These are phyloP conservation scores for Monosporascus ibericus DNA, from an alignment of 2,329 filamentous ascomycete species.

Conservation along the genomic window DNA sequence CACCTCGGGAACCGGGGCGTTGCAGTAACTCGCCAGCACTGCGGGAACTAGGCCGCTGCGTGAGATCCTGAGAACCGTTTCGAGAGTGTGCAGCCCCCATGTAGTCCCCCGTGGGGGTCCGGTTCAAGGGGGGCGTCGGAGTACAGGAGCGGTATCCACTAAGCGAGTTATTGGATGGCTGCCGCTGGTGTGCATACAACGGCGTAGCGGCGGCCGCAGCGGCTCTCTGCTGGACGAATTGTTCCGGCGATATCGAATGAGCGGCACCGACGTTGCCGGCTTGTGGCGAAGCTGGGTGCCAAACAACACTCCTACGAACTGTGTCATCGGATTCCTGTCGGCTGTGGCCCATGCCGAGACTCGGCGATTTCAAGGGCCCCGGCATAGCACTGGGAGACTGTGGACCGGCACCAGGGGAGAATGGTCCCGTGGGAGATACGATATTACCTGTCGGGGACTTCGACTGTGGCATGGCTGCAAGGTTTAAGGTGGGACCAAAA, in stretches of 20 bases:
- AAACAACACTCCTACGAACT: constrained; percentile 61
- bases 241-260: constrained; percentile 59
- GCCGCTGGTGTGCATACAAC: constrained; percentile 54
- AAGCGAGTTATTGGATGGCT: constrained; percentile 46
- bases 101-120: constrained; percentile 35
- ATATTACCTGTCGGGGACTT: constrained; percentile 11
- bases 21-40: constrained; percentile 42
- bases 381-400: constrained; percentile 3
- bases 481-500: constrained; percentile 79
- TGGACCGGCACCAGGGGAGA: constrained; percentile 18
- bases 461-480: constrained; percentile 29
- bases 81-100: constrained; percentile 35
- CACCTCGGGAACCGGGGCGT: constrained; percentile 48
- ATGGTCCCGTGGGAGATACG: constrained; percentile 20
- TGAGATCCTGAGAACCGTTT: constrained; percentile 36
- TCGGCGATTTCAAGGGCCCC: constrained; percentile 12
- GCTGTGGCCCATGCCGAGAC: constrained; percentile 28
- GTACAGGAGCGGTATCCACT: constrained; percentile 32
- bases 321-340: constrained; percentile 48
- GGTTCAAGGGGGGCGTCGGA: constrained; percentile 37
- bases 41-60: constrained; percentile 50
- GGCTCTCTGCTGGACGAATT: constrained; percentile 77
- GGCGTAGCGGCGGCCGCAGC: constrained; percentile 49
- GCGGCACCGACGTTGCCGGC: constrained; percentile 42
- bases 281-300: constrained; percentile 63